Percentiles rank a stretch among this genome's conserved stretches.
Conservation (phyloP, 208 protist genomes). For the Acanthamoeba lugdunensis region DNA sequence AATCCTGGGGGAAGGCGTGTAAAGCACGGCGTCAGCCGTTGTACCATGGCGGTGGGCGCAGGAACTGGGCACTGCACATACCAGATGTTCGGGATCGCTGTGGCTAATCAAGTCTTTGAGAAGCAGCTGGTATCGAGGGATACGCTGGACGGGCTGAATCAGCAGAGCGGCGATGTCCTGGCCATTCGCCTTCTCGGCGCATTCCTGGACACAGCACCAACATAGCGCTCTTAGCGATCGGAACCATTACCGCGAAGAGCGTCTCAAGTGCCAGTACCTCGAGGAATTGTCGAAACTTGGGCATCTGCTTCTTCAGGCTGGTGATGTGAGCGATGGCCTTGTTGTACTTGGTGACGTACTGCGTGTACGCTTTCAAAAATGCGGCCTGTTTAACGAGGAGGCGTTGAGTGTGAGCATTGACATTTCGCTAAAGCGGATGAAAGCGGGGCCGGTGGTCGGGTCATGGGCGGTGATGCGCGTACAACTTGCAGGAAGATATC, state of each 20-base stretch:
- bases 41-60: neutral
- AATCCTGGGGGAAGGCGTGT: neutral
- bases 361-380: conserved; percentile 65
- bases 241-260: too few relatives aligned
- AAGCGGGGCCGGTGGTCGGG: neutral
- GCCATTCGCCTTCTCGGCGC: neutral
- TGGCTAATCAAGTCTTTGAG: conserved; percentile 42
- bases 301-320: conserved; percentile 40
- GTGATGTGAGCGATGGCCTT: neutral
- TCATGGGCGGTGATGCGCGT: neutral
- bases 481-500: conserved; percentile 64
- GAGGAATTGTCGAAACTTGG: conserved; percentile 18
- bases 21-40: neutral
- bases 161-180: neutral
- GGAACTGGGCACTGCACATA: neutral
- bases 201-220: neutral
- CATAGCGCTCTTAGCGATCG: too few relatives aligned
- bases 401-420: neutral
- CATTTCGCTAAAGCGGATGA: neutral
- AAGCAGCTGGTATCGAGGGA: conserved; percentile 47
- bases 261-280: neutral
- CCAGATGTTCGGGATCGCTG: conserved; percentile 39
- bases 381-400: neutral
- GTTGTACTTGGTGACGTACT: conserved; percentile 57
- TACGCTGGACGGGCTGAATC: conserved; percentile 46